Base-by-base conservation (phyloP, 257 asterid species). In the Asclepias syriaca region DNA sequence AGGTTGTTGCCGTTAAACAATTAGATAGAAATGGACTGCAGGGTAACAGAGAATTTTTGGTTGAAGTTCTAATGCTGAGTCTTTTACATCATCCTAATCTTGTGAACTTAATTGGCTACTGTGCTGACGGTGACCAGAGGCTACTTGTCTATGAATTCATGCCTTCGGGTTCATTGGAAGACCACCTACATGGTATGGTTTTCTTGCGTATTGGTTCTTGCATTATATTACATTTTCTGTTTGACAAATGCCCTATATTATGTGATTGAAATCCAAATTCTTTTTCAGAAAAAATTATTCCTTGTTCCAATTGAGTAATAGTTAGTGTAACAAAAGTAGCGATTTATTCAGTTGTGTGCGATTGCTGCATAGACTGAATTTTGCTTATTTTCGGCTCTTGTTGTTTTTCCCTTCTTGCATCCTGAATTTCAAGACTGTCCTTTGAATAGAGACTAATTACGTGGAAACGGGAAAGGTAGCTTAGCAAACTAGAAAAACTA, bases 71-170 rank as follows among this genome's bases (percentile, higher is more conserved):
- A 43, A 95, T 95, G 99, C 98, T 95, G 54, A 95, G 99, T 86
- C 98, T 95, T 78, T 86, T 95, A 39, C 99, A 95, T 83, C 96
- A 95, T 82, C 88, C 98, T 77, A 89, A 95, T 85, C 85, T 95
- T 70, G 98, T 95, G 77, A 95, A 78, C 73, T 84, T 95, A 75
- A 80, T 90, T 82, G 99, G 99, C 34, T 95, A 92, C 83, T 95
- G 99, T 76, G 99, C 99, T 75, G 98, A 95, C 45, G 99, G 99
- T 63, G 99, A 95, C 78, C 98, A 95, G 86, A 86, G 99, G 85
- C 98, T 95, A 70, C 97, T 95, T 56, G 99, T 95, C 50, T 95
- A 95, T 63, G 99, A 95, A 71, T 95, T 92, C 80, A 91, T 95
- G 99, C 92, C 99, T n/a, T 77, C 86, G 83, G 98, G 99, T 40